phyloP scores from a whole-genome alignment of 2,329 filamentous ascomycete species.

The Colletotrichum sublineola region DNA sequence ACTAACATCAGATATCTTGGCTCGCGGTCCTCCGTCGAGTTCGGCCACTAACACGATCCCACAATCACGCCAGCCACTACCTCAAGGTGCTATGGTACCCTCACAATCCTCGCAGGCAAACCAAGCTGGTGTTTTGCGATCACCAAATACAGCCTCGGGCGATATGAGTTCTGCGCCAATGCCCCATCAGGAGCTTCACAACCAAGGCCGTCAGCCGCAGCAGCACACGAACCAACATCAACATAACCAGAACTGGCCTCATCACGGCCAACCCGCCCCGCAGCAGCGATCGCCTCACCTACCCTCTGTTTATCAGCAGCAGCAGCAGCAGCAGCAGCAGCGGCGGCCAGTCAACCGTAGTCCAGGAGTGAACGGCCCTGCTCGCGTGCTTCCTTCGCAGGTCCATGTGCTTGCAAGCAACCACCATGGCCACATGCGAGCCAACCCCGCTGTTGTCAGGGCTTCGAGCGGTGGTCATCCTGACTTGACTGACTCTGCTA shows the following conservation, averaged over 20 bases:
- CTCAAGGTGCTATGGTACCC: neutral
- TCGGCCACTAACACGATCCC: neutral
- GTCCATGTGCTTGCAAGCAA: constrained; percentile 21
- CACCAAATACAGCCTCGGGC: neutral
- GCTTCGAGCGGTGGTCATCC: neutral
- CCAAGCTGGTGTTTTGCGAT: constrained; percentile 12
- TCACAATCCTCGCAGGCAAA: neutral
- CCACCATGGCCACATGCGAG: neutral
- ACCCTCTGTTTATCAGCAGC: constrained; percentile 5
- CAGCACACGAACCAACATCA: constrained; percentile 14
- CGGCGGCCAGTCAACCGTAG: neutral
- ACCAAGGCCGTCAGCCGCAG: constrained; percentile 7
- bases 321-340: constrained; percentile 13
- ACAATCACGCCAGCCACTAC: neutral
- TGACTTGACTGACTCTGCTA: neutral
- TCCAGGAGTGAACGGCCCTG: neutral
- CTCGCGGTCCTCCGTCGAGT: neutral
- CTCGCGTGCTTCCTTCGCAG: constrained; percentile 27
- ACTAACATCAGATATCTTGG: neutral
- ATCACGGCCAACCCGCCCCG: constrained; percentile 1
- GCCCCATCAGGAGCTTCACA: constrained; percentile 7
- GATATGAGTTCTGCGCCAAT: constrained; percentile 27
- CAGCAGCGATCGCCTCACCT: constrained; percentile 22
- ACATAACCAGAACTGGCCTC: constrained; percentile 21
- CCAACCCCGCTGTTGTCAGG: neutral